Evolutionary conservation across 202 grass and related monocot genomes (phyloP), one percentile per base, ranked within the genome.

Genomic region (Bolboschoenoplectus hybrid): DNA sequence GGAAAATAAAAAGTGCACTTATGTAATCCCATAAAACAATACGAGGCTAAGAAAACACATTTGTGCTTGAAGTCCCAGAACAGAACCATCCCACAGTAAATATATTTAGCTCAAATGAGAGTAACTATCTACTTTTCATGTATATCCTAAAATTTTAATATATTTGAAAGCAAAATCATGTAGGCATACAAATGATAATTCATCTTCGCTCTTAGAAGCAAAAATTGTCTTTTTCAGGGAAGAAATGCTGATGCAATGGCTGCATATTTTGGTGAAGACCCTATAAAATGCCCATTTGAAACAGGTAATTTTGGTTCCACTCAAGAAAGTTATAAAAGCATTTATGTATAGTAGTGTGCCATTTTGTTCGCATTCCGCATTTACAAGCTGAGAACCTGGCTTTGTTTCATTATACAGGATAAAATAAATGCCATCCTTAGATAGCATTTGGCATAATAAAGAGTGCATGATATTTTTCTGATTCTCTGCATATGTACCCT

Each of bases 221-320:
- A 50, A 56, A 41, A 55, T 51, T 10, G 20, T 38, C 81, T 17
- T 69, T 92, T 89, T 65, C 87, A 97, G 94, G 94, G 94, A 3
- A 94, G 88, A 91, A 91, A 86, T 87, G 94, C 94, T 26, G 91
- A 97, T 86, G 88, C 91, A 82, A 86, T 97, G 81, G 85, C 85
- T 63, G 87, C 77, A 83, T 97, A 94, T 91, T 97, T 97, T 71
- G 94, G 94, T 82, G 94, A 97, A 92, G 94, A 97, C 86, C 91
- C 91, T 66, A 63, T 63, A 61, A 90, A 91, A 67, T 97, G 91
- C 67, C 90, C 94, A 67, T 97, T 94, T 34, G 94, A 97, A 85
- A 92, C 91, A 91, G 94, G 94, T 97, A 94, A 84, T 88, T 95
- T 76, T 50, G 81, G 71, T 69, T 56, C 11, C 74, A 80, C 67